Evolutionary conservation across 1,284 basidiomycete species (phyloP), one percentile per base, ranked within the genome.

Genomic region (Rhodotorula sp.): DNA sequence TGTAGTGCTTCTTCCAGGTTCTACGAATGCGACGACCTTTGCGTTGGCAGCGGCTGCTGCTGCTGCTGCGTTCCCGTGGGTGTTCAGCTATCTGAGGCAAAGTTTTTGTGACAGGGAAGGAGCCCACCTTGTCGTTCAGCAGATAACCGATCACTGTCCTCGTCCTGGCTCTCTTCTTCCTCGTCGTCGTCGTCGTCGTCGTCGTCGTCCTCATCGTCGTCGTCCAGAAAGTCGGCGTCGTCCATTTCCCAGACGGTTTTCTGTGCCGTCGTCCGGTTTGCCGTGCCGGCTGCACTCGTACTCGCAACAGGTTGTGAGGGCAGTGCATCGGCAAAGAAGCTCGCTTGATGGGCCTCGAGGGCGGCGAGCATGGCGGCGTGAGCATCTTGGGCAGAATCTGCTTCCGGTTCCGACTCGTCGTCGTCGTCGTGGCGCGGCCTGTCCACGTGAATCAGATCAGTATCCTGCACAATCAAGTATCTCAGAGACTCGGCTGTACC

Each of bases 181-280:
- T 57, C 58, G 17, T 53, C 55, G 12, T 58, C 64, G 18, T 49
- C 51, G 2, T 72, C 73, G 17, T 45, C 49, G 26, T 67, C 68
- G 14, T 65, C 64, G 4, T 70, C 70, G 6, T 69, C 64, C 4
- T 65, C 62, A 8, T 67, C 71, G 1, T 66, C 68, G 20, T 69
- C 68, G 20, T 71, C 68, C 44, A 73, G 66, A 14, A 75, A 62
- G 37, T 73, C 73, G 26, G 68, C 71, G 30, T 66, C 62, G 8
- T 55, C 67, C 66, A 75, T 65, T 49, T 75, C 73, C 73, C 73
- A 75, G 24, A 75, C 62, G 48, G 60, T 63, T 60, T 75, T 75
- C 61, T 48, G 59, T 60, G 51, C 61, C 29, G 14, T 49, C 62
- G 58, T 46, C 3, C 30, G 37, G 24, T 4, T 42, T 53, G 33